A percentile compares a stretch with the other conserved stretches of the same genome.
Evolutionary conservation across 768 basidiomycete genomes (phyloP).

Genomic region (Boletus huronensis): DNA sequence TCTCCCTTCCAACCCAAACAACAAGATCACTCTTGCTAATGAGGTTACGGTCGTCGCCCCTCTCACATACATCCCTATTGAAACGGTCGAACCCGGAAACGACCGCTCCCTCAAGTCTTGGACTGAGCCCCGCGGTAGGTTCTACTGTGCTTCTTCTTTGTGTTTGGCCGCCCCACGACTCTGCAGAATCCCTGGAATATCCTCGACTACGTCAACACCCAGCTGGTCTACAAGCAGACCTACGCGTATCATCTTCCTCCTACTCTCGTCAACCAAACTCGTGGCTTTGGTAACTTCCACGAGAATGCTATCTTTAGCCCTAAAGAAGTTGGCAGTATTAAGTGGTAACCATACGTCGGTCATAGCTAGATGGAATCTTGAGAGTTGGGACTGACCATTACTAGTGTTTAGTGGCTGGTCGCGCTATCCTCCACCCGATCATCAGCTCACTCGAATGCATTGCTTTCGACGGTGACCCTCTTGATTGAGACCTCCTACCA

Average conservation of each 20-base stretch:
- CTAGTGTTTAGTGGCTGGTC: constrained; percentile 66
- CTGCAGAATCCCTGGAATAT: constrained; percentile 79
- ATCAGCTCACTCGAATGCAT: constrained; percentile 71
- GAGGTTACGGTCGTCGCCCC: no score
- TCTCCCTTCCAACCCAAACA: constrained; percentile 74
- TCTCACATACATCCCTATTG: constrained; percentile 78
- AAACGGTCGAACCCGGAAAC: constrained; percentile 80
- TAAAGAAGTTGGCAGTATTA: constrained; percentile 54
- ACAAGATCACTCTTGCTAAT: no score
- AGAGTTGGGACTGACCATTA: constrained; percentile 6
- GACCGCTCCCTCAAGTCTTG: constrained; percentile 83
- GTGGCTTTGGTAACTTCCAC: constrained; percentile 73
- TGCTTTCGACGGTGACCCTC: constrained; percentile 73
- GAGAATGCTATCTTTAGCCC: constrained; percentile 73
- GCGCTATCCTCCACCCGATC: constrained; percentile 72
- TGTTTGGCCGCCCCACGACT: constrained; percentile 62
- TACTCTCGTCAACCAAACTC: constrained; percentile 68
- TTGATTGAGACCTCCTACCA: constrained; percentile 79
- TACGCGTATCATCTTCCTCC: constrained; percentile 79
- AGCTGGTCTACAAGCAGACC: constrained; percentile 78
- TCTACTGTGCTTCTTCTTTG: constrained; percentile 34
- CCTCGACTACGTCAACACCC: constrained; percentile 73
- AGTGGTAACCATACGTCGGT: constrained; percentile 73
- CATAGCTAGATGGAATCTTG: not conserved
- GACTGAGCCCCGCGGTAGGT: constrained; percentile 56